Evolutionary conservation across 768 basidiomycete genomes (phyloP), one percentile per base, ranked within the genome.

Genomic region (Terana coerulea): DNA sequence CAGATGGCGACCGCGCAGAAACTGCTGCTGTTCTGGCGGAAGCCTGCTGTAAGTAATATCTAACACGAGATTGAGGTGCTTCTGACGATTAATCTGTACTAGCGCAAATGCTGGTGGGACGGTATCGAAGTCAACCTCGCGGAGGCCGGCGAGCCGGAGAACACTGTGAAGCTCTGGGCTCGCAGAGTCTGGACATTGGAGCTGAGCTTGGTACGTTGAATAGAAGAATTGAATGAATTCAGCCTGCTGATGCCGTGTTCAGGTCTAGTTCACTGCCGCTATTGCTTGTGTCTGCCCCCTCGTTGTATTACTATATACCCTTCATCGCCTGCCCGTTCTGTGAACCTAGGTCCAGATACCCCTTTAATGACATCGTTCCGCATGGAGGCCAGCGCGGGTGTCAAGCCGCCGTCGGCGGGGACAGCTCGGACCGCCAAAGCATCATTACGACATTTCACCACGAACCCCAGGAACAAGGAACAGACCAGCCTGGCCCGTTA

Each of bases 51-150:
- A 69, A 59, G 93, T 82, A 17, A 37, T 49, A 51, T 14, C 51
- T n/a, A 36, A 19, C 44, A 24, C 36, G n/a, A 8, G 12, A 45
- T 44, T 44, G 24, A 37, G 55, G 21, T 47, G 36, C 36, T 56
- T 43, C 54, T 50, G 17, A 43, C 25, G 9, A 12, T 50, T 44
- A 25, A 17, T 41, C 19, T 25, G 54, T n/a, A 28, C 12, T 58
- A 98, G 95, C 78, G 97, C 35, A 98, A 99, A 74, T 98, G 95
- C 71, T 99, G 97, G 97, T 99, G 97, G 97, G 97, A 99, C 61
- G 95, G 95, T 10, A 76, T 94, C 33, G 93, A 95, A 58, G 83
- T 95, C 17, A 90, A 97, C 48, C 65, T 98, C 36, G 81, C 87
- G 7, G 74, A 77, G 3, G 65, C 73, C 1, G 81, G 73, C 3